phyloP scores from a whole-genome alignment of 768 basidiomycete genomes.

The Multifurca ochricompacta region DNA sequence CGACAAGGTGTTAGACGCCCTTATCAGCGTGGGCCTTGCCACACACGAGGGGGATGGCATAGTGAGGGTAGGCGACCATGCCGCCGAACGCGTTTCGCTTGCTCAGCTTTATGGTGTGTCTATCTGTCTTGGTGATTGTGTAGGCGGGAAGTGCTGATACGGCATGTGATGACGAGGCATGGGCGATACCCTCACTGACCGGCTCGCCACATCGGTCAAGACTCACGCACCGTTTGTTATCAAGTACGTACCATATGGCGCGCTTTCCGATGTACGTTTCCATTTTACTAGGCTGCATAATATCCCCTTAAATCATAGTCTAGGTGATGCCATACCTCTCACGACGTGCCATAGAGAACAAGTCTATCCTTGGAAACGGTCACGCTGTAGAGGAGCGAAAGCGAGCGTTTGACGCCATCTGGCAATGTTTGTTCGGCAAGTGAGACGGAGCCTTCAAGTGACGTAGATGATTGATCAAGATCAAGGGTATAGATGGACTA shows the following conservation, averaged over 20 bases:
- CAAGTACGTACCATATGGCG: conserved; percentile 80
- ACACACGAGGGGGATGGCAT: conserved; percentile 25
- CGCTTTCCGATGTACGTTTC: conserved; percentile 47
- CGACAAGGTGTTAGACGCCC: conserved; percentile 48
- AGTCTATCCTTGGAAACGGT: conserved; percentile 70
- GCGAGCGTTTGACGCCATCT: conserved; percentile 47
- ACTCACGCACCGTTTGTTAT: conserved; percentile 60
- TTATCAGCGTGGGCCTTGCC: conserved; percentile 49
- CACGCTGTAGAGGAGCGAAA: conserved; percentile 55
- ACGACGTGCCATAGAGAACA: conserved; percentile 89
- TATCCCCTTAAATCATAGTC: conserved; percentile 17
- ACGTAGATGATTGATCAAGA: neutral
- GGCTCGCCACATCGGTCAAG: conserved; percentile 49
- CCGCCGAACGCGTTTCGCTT: conserved; percentile 59
- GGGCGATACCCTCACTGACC: conserved; percentile 73
- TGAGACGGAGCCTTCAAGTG: neutral
- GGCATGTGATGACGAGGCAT: conserved; percentile 47
- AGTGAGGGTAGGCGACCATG: conserved; percentile 42
- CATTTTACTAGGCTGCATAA: neutral
- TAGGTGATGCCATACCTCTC: conserved; percentile 88
- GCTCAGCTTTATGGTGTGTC: conserved; percentile 77
- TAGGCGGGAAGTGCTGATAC: neutral
- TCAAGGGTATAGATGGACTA: no score
- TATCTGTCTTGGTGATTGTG: neutral
- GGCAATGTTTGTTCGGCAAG: conserved; percentile 25